Base-by-base conservation (phyloP, 1,139 yeast species). In the Pichia sp. region DNA sequence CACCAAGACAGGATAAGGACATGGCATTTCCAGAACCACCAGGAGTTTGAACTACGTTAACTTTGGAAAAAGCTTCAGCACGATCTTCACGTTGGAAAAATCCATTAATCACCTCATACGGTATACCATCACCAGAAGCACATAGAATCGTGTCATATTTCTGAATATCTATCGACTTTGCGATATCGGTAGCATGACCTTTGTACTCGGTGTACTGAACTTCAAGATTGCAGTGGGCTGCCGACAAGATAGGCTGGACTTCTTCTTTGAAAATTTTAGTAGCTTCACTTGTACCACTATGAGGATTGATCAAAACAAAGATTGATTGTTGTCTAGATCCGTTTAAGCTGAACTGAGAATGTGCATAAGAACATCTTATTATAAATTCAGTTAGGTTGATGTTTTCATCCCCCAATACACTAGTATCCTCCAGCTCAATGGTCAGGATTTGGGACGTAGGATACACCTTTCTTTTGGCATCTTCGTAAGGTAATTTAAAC, bases 121-220 rank as follows among this genome's bases (percentile, higher is more conserved):
- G 97, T 36, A 89, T 84, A n/a, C 99, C 99, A 71, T 93, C 99
- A 3, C 99, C 99, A 0, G 97, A 89, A 51, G 96, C 93, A 71
- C 98, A 90, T 1, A 87, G 87, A 47, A 93, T 78, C 1, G 87
- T 79, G 68, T 92, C 98, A 67, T 80, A 90, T 52, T 76, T 73
- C n/a, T 75, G 72, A 4, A 84, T 65, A 58, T 82, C 82, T 58
- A 85, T 59, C 8, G 61, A 59, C 45, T 72, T 70, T 1, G 87
- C 95, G 30, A 90, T 79, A 47, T 90, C 92, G 3, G 72, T 70
- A 0, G 95, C 98, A 66, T 93, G 97, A 10, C 78, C 78, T 40
- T 75, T 70, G 67, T 87, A 83, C 55, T 79, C 71, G 0, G 99
- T 93, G 60, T 80, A 80, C 16, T 74, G 69, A 19, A 85, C 80